Conservation (phyloP, 345 rosid species). For the rapeseed (Brassica napus) region Da-Ae NC_063443.1:15407501-15408000, state of each 20-base stretch:
- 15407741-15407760: background rate
- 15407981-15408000: conserved; percentile 1
- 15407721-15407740: background rate
- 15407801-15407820: background rate
- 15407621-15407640: conserved; percentile 12
- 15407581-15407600: conserved; percentile 52
- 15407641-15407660: background rate
- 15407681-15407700: background rate
- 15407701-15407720: background rate
- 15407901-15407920: background rate
- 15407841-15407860: background rate
- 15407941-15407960: conserved; percentile 27
- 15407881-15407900: background rate
- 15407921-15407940: conserved; percentile 17
- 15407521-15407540: conserved; percentile 35
- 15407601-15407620: conserved; percentile 28
- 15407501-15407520: conserved; percentile 38
- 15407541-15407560: conserved; percentile 33
- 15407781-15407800: background rate
- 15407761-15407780: background rate
- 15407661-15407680: background rate
- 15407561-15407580: background rate
- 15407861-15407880: background rate
- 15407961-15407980: conserved; percentile 24
- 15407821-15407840: background rate